Evolutionary conservation across 352 stramenopile genomes (phyloP).

Genomic region (Globisporangium cylindrosporum): DNA sequence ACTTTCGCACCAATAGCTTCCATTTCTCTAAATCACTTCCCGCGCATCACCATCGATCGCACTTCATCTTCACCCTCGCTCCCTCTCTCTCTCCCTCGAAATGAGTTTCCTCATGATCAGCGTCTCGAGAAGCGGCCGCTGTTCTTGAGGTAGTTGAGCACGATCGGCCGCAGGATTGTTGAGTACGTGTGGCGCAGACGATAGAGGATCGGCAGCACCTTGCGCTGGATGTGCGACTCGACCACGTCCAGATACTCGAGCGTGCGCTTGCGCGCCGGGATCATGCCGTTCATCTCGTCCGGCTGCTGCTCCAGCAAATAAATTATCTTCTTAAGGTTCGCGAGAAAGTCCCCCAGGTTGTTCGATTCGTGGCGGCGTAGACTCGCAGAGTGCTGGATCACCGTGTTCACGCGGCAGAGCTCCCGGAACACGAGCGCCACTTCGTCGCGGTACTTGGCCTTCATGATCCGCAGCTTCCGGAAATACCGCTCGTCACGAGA

Average conservation of each 20-base stretch:
- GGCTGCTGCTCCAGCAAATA: constrained; percentile 85
- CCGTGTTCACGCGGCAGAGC: constrained; percentile 73
- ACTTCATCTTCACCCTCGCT: constrained; percentile 1
- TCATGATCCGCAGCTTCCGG: constrained; percentile 63
- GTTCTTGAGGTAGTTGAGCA: constrained; percentile 79
- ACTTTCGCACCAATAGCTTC: not conserved
- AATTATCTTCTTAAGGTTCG: constrained; percentile 89
- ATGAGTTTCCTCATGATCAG: constrained; percentile 12
- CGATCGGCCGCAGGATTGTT: constrained; percentile 69
- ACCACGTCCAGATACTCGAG: constrained; percentile 79
- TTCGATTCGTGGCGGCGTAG: constrained; percentile 75
- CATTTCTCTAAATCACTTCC: not conserved
- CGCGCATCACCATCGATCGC: not conserved
- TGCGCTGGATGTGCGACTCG: constrained; percentile 81
- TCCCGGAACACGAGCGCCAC: constrained; percentile 78
- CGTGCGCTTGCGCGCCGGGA: constrained; percentile 64
- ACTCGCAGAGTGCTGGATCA: constrained; percentile 78
- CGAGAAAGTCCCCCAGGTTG: constrained; percentile 76
- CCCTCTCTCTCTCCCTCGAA: not conserved
- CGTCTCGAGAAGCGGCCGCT: constrained; percentile 54
- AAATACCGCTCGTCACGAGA: constrained; percentile 65
- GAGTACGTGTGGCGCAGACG: constrained; percentile 78
- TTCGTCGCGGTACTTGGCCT: constrained; percentile 73
- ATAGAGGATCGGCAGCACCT: constrained; percentile 78
- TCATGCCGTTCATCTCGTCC: constrained; percentile 71